A percentile compares a stretch with the other conserved stretches of the same genome.
phyloP scores from a whole-genome alignment of 176 grass and related monocot genomes.

The Aegilops bicornis region DNA sequence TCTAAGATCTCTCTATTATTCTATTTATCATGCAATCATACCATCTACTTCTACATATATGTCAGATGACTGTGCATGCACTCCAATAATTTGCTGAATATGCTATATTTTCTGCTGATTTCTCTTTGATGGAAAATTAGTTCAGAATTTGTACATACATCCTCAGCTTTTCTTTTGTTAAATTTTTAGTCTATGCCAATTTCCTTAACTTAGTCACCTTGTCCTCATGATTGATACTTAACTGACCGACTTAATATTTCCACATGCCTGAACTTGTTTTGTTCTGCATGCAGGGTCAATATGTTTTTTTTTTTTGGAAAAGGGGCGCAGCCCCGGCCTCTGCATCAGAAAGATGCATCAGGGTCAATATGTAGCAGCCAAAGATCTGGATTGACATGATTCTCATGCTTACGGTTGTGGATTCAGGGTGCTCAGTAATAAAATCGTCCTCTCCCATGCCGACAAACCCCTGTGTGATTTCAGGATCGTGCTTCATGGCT shows the following conservation, averaged over 20 bases:
- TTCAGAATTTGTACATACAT: neutral
- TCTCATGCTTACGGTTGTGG: neutral
- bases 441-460: neutral
- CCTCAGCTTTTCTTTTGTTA: neutral
- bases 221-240: neutral
- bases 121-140: neutral
- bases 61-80: neutral
- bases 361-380: neutral
- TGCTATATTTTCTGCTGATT: neutral
- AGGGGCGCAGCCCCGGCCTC: no score
- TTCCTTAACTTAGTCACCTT: neutral
- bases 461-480: neutral
- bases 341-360: no score
- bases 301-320: no score
- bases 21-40: neutral
- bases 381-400: neutral
- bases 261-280: neutral
- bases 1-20: neutral
- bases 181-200: neutral
- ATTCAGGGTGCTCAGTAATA: neutral
- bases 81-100: neutral
- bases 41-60: neutral
- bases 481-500: neutral
- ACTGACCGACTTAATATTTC: neutral
- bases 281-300: no score